phyloP scores from a whole-genome alignment of 2,329 filamentous ascomycete genomes.

The Helicocarpus griseus region DNA sequence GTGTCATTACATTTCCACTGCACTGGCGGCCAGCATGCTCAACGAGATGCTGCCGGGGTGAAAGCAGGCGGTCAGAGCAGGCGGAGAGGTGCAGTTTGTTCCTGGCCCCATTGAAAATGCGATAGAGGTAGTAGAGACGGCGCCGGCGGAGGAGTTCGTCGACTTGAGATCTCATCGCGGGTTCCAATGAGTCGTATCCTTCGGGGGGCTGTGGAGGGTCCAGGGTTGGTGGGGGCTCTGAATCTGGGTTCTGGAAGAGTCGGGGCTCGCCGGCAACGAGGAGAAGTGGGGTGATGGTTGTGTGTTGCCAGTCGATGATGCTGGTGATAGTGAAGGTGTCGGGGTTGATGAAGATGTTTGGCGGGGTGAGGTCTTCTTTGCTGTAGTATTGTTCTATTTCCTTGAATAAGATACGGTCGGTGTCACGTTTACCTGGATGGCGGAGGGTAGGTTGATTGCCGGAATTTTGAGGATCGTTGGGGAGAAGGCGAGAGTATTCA shows the following conservation, averaged over 20 bases:
- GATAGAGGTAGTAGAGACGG: slow-evolving; percentile 9
- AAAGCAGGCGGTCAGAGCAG: slow-evolving; percentile 3
- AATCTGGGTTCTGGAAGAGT: slow-evolving; percentile 10
- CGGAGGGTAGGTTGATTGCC: slow-evolving; percentile 8
- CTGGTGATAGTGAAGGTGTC: slow-evolving; percentile 5
- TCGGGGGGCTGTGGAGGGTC: slow-evolving; percentile 6
- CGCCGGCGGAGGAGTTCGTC: slow-evolving; percentile 8
- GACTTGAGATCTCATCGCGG: slow-evolving; percentile 5
- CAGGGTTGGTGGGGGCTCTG: slow-evolving; percentile 4
- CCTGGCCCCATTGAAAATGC: slow-evolving; percentile 8
- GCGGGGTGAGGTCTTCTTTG: slow-evolving; percentile 9
- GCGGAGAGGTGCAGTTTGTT: slow-evolving; percentile 9
- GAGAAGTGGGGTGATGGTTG: slow-evolving; percentile 2
- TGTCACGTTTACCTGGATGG: slow-evolving; percentile 9
- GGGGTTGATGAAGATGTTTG: slow-evolving; percentile 9
- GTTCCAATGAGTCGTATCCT: slow-evolving; percentile 9
- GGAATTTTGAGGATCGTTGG: slow-evolving; percentile 5
- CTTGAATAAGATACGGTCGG: neutral
- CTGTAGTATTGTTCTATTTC: neutral
- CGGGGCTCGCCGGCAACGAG: slow-evolving; percentile 10
- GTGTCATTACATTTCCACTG: slow-evolving; percentile 15
- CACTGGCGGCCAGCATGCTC: slow-evolving; percentile 15
- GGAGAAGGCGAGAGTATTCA: slow-evolving; percentile 16
- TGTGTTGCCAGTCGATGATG: slow-evolving; percentile 13
- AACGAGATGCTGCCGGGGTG: slow-evolving; percentile 10